Percentiles rank a stretch among this genome's conserved stretches.
Conservation (phyloP, 352 stramenopile species). For the Blastocystis sp. region DNA sequence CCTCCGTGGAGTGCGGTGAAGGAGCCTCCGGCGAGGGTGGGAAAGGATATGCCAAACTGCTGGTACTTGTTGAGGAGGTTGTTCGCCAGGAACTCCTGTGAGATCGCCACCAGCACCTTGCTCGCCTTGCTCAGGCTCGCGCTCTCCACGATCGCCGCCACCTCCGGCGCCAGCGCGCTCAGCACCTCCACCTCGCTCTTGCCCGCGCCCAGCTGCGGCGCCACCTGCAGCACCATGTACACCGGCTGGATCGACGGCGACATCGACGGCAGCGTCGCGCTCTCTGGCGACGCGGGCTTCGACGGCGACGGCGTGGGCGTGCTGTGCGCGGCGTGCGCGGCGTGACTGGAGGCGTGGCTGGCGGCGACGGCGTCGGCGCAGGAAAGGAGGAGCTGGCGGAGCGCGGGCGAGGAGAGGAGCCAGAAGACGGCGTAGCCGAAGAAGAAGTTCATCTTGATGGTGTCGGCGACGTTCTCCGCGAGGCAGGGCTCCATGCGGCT, state of each 20-base stretch:
- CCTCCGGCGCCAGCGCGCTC: background rate
- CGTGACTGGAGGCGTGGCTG: background rate
- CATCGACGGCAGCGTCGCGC: background rate
- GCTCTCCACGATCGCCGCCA: slow-evolving; percentile 14
- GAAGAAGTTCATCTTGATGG: slow-evolving; percentile 45
- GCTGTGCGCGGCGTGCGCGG: no score
- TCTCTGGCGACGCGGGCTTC: background rate
- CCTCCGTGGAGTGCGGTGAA: slow-evolving; percentile 34
- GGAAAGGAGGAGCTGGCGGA: background rate
- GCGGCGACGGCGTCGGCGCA: background rate
- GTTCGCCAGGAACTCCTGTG: background rate
- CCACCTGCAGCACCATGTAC: background rate
- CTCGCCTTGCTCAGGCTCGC: background rate
- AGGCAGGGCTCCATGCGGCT: slow-evolving; percentile 16
- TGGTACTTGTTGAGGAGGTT: slow-evolving; percentile 54
- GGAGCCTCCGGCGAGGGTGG: background rate
- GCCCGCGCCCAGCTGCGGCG: background rate
- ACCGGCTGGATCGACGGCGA: slow-evolving; percentile 56
- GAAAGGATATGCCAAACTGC: slow-evolving; percentile 69
- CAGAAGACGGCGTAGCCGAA: slow-evolving; percentile 47
- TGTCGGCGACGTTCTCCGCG: background rate
- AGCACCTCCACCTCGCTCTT: slow-evolving; percentile 41
- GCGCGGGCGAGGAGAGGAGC: background rate
- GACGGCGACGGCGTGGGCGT: background rate
- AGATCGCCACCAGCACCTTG: slow-evolving; percentile 18